Evolutionary conservation across 1,284 basidiomycete genomes (phyloP), one percentile per base, ranked within the genome.

Genomic region (Takashimella koratensis): DNA sequence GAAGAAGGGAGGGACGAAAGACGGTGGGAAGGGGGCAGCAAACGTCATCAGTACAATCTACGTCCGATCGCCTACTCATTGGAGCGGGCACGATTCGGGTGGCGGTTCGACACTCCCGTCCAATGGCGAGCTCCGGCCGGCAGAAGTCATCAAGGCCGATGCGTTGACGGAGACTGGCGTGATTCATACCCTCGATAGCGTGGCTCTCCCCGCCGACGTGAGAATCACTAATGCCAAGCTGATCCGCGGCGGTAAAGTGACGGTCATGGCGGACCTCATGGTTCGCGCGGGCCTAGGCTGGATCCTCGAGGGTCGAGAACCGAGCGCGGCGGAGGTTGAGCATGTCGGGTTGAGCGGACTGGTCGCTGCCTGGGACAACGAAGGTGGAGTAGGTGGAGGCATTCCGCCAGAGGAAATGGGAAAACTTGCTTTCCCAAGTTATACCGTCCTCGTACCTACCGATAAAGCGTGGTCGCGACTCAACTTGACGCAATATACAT

Each of bases 391-490:
- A 81, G 21, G 70, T 74, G 25, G 54, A 54, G 22, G 54, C 44
- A 36, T 36, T 12, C 39, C 53, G 10, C 47, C n/a, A 4, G 57
- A 53, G 5, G 57, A 66, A 21, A 47, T 54, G 16, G 59, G 60
- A 10, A 53, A 57, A 8, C 50, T 68, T n/a, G 68, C 72, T 10
- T 47, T 67, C 77, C 80, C 57, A 72, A 78, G 45, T 79, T 88
- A 57, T 87, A 93, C 90, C 1, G 72, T 99, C 1, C 80, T 99
- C 4, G 90, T 88, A 62, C 96, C 96, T 1, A 86, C 84, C 1
- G 96, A 99, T 67, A 85, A 87, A 55, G 93, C 95, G 0, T 96
- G 98, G 79, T 87, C 91, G 60, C 78, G 82, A n/a, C 76, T 89
- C 67, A 95, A 98, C 74, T 75, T 98, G 47, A 92, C 92, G 0